Percentiles rank a stretch among this genome's conserved stretches.
Conservation (phyloP, 345 rosid species). For the Luvunga scandens region DNA sequence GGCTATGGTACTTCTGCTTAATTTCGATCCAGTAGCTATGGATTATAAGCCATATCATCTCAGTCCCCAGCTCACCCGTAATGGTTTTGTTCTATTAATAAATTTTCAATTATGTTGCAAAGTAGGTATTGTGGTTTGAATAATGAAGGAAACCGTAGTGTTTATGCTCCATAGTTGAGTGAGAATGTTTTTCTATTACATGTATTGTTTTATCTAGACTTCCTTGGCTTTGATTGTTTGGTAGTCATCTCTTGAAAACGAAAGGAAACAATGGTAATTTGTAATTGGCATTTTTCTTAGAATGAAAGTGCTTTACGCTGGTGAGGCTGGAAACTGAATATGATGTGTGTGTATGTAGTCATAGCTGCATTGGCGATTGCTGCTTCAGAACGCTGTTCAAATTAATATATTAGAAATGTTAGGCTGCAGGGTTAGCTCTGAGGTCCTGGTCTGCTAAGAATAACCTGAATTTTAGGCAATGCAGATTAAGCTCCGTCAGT, state of each 20-base stretch:
- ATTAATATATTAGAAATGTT: not conserved
- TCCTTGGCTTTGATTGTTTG: not conserved
- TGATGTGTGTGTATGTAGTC: not conserved
- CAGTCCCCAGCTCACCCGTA: not conserved
- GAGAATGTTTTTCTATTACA: not conserved
- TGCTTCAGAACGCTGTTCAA: not conserved
- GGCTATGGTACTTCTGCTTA: too few species aligned
- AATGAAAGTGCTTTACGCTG: not conserved
- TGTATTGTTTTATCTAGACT: not conserved
- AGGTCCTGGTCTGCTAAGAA: not conserved
- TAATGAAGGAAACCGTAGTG: not conserved
- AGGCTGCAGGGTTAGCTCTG: not conserved
- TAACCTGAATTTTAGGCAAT: not conserved
- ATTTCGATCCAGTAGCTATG: too few species aligned
- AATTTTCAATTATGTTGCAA: not conserved
- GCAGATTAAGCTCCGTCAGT: not conserved
- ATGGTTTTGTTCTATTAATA: not conserved
- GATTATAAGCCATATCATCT: too few species aligned
- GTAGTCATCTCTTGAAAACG: not conserved
- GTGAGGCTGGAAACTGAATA: not conserved
- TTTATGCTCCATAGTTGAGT: not conserved
- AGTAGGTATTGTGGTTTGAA: not conserved
- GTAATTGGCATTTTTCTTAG: not conserved
- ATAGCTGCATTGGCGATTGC: not conserved
- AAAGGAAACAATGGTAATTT: not conserved